Conservation (phyloP, 1,284 basidiomycete genomes). For the Entoloma clypeatum region DNA sequence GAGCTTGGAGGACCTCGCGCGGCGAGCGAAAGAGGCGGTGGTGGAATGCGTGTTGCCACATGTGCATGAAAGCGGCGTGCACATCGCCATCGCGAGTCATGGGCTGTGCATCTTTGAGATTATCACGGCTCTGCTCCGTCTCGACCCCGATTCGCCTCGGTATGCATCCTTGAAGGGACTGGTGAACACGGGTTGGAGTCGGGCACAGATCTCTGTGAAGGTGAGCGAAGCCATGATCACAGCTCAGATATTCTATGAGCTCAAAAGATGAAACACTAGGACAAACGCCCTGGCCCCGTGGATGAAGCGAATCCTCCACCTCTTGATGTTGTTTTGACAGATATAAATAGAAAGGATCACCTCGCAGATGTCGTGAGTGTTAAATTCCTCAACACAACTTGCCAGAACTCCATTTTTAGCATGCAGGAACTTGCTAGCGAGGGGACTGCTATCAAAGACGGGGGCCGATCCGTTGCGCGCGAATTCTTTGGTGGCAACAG, state of each 20-base stretch:
- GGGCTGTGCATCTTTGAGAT: conserved; percentile 69
- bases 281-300: conserved; percentile 2
- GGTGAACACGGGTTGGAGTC: conserved; percentile 65
- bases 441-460: too few species aligned
- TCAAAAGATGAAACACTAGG: too few species aligned
- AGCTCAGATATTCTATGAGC: neutral
- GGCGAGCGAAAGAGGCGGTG: conserved; percentile 52
- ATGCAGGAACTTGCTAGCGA: too few species aligned
- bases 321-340: conserved; percentile 24
- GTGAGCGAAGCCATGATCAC: conserved; percentile 27
- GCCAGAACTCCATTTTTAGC: too few species aligned
- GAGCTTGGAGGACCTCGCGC: conserved; percentile 58
- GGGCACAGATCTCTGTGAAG: conserved; percentile 43
- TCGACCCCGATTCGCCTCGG: conserved; percentile 39
- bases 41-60: conserved; percentile 58
- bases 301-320: conserved; percentile 14
- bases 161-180: conserved; percentile 45
- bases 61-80: conserved; percentile 34
- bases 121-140: conserved; percentile 45
- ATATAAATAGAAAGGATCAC: conserved; percentile 28
- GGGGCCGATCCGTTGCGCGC: too few species aligned
- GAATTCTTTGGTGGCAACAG: too few species aligned
- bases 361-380: conserved; percentile 14
- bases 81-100: conserved; percentile 66
- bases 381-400: neutral